Evolutionary conservation across 495 filamentous ascomycete genomes (phyloP).

Genomic region (Penicillium odoratum): DNA sequence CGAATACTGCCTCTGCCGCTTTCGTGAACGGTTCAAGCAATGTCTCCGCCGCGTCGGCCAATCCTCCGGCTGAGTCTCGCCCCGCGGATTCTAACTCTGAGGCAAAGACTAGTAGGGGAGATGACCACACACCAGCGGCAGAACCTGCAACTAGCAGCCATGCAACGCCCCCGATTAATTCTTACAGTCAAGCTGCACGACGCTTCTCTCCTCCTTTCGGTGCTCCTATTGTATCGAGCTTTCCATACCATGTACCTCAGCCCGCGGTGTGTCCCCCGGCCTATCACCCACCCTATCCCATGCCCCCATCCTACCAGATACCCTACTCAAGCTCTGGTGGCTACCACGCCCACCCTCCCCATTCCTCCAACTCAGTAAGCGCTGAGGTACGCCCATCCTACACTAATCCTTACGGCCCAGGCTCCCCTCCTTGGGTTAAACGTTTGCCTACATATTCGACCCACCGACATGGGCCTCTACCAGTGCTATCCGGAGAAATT

Average conservation of each 20-base stretch:
- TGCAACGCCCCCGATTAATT: background rate
- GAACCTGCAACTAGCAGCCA: background rate
- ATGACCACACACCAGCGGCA: background rate
- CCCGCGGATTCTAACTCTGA: background rate
- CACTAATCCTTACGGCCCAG: no score
- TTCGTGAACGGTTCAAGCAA: constrained; percentile 4
- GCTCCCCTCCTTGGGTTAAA: background rate
- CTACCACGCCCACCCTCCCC: background rate
- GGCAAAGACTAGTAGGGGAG: background rate
- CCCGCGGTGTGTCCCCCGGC: background rate
- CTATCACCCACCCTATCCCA: background rate
- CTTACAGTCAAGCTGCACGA: background rate
- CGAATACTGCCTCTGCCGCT: constrained; percentile 6
- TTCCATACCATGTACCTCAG: background rate
- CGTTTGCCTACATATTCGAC: background rate
- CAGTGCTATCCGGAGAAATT: background rate
- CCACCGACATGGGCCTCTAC: background rate
- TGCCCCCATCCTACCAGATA: background rate
- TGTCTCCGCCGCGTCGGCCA: background rate
- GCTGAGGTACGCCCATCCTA: no score
- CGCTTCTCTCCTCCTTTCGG: background rate
- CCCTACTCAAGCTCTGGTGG: background rate
- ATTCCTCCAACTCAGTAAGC: background rate
- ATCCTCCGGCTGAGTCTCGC: constrained; percentile 2
- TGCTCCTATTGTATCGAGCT: background rate